Evolutionary conservation across 1,284 basidiomycete genomes (phyloP), one percentile per base, ranked within the genome.

Genomic region (Paramarasmius palmivorus): DNA sequence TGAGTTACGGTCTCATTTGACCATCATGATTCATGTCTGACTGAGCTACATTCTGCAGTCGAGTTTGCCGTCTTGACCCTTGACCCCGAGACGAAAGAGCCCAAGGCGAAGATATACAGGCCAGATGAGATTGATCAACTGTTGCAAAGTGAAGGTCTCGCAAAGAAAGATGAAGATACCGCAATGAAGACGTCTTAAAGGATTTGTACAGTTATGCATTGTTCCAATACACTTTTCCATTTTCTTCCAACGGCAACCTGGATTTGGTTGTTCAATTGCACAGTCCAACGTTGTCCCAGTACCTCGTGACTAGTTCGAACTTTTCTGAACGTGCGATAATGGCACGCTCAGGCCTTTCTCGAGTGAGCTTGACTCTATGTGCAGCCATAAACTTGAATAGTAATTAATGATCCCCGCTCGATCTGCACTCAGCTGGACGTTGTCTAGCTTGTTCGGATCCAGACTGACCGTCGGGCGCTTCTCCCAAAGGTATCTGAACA

Each of bases 41-140:
- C 42, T 55, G 29, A 44, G 44, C 41, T 9, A 14, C 25, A 46
- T 15, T n/a, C 26, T 10, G 10, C 51, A 98, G 95, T 99, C 65
- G 97, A 99, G 72, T 95, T 99, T 65, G 93, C 96, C 8, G 95
- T 94, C 2, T 77, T 99, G 67, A 94, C 92, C 2, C 78, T 97
- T 12, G 91, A 95, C 67, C 78, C 88, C 6, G 74, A 72, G 36
- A 86, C 86, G 45, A 89, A 93, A 65, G 75, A 87, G 66, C 94
- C 95, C 1, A 85, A 87, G 65, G 92, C 93, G 39, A 96, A 94
- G 80, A 95, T 99, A 66, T 98, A 93, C 76, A 84, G 83, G 59
- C 93, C 96, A 23, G 73, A 84, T 26, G 96, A 99, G 75, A 93
- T 99, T 54, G 95, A 98, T 66, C 88, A 83, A 34, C 71, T 98